Base-by-base conservation (phyloP, 164 flowering plant genomes). In the Aristolochia californica region DNA sequence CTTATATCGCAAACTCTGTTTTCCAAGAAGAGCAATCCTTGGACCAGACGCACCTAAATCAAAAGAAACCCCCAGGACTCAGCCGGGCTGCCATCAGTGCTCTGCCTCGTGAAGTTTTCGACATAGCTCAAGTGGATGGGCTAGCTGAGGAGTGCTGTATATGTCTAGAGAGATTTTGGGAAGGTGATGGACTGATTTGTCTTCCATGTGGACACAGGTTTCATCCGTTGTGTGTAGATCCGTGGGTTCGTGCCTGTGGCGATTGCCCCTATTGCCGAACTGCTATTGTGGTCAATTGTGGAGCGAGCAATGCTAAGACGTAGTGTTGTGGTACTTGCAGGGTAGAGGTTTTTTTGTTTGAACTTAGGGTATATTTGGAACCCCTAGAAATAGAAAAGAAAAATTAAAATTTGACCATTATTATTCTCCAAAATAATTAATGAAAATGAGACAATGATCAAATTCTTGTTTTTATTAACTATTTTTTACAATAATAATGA, bases 261-360 rank as follows among this genome's bases (percentile, higher is more conserved):
- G 93, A 83, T 69, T 90, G 97, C 76, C 97, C 97, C 4, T 80
- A 83, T 59, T 87, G 97, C 56, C 78, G 94, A 25, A 72, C 65
- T 58, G 65, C 34, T 56, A 73, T 89, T 59, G 55, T 20, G 22
- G 52, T 58, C 25, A 40, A 57, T 25, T 45, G 8, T 53, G 43
- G 24, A 13, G 25, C 12, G 17, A 34, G 40, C 10, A 34, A 34
- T 12, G 0, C 40, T 34, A 34, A 34, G 40, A 2, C 10, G n/a
- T n/a, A n/a, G n/a, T n/a, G n/a, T n/a, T n/a, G n/a, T n/a, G n/a
- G n/a, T n/a, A n/a, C n/a, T n/a, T n/a, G 40, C 40, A 34, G 10
- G 10, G 40, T 34, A 0, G 40, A 4, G 10, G 40, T 34, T 34
- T 34, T 34, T 34, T 34, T 34, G 40, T 4, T 12, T 34, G 40